Base-by-base conservation (phyloP, 2,329 filamentous ascomycete genomes). In the Botryotinia convoluta region DNA sequence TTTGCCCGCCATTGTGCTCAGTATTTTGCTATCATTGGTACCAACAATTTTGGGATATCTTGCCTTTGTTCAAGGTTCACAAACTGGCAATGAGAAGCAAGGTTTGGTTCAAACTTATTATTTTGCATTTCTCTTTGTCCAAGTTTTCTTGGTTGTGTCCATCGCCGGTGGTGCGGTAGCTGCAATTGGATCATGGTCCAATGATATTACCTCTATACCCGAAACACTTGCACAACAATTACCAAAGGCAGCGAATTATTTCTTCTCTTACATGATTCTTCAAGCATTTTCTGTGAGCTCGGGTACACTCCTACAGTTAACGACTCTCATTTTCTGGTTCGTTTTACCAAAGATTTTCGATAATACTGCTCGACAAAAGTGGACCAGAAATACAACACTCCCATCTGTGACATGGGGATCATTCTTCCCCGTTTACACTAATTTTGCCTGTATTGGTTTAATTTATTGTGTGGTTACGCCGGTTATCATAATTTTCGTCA, bases 231-330 rank as follows among this genome's bases (percentile, higher is more conserved):
- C 95, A 0, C 82, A 85, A 18, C 96, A 95, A 74, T 84, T 99
- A 8, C 96, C 96, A 2, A 92, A 90, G 77, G 92, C 95, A 0
- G 92, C 94, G 78, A 97, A 98, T 81, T 99, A 98, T 83, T 99
- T 98, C 85, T 98, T 98, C 86, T 95, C 94, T 1, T 99, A 99
- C 87, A 95, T 99, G 90, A 92, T 98, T 80, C 90, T 99, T 16
- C 96, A 98, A 79, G 94, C 95, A 0, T 87, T 98, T 78, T 94
- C 93, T 75, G 94, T 93, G 75, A 97, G 94, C 81, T 95, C 95
- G 1, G 94, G 93, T 81, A 95, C 93, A 1, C 85, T 98, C 6
- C 85, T 98, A 20, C 96, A 98, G 79, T 88, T 97, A 37, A 90
- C 89, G n/a, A 89, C 90, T 5, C 86, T 99, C 5, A 80, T 94